Evolutionary conservation across 139 green algal genomes (phyloP).

Genomic region (Chlamydomonas sp.): DNA sequence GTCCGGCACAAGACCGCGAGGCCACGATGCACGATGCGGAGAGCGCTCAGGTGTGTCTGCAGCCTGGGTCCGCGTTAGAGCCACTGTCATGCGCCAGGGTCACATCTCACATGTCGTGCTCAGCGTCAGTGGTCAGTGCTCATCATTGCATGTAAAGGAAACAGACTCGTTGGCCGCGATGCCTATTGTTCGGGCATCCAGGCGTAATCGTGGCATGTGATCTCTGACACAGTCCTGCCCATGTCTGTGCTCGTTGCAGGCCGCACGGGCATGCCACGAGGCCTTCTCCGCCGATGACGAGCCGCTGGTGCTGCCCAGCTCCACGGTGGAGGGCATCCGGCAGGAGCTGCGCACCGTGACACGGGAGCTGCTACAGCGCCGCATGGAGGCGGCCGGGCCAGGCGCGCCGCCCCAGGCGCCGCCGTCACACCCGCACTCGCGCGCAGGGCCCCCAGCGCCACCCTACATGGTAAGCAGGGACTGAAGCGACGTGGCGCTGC

Average conservation of each 20-base stretch:
- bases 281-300: conserved; percentile 8
- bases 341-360: conserved; percentile 25
- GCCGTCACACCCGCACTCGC: not conserved
- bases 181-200: too few relatives aligned
- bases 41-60: not conserved
- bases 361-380: conserved; percentile 23
- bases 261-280: conserved; percentile 12
- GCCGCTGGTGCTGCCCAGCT: conserved; percentile 12
- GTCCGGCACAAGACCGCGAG: not conserved
- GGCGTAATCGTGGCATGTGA: too few relatives aligned
- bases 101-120: not conserved
- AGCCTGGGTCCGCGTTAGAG: not conserved
- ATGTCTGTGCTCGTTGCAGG: not conserved
- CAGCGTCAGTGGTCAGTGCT: not conserved
- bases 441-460: too few relatives aligned
- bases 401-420: not conserved
- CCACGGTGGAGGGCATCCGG: conserved; percentile 32
- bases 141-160: not conserved
- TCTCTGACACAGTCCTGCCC: too few relatives aligned
- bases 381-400: conserved; percentile 3
- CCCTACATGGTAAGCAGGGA: too few relatives aligned
- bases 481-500: too few relatives aligned
- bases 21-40: not conserved
- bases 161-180: too few relatives aligned
- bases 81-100: not conserved